phyloP scores from a whole-genome alignment of 176 grass and related monocot species.

The Chrysopogon serrulatus region DNA sequence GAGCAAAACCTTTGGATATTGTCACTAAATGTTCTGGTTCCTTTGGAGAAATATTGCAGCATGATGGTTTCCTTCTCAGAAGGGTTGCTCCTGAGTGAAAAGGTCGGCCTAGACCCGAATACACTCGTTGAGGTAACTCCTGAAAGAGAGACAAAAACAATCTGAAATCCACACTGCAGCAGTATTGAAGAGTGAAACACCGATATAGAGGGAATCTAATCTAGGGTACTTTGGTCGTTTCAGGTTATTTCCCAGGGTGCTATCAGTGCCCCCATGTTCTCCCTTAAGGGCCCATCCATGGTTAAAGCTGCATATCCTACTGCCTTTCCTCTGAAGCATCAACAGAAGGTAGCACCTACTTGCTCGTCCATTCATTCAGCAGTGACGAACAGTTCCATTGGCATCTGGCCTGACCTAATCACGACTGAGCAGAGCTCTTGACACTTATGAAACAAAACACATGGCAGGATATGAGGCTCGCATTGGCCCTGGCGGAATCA shows the following conservation, averaged over 20 bases:
- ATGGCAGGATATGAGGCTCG: conserved; percentile 80
- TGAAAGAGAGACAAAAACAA: not conserved
- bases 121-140: conserved; percentile 67
- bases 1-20: not conserved
- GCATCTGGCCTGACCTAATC: conserved; percentile 3
- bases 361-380: not conserved
- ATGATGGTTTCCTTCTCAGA: conserved; percentile 98
- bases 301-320: conserved; percentile 78
- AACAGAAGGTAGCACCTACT: conserved; percentile 70
- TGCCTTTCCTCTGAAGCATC: conserved; percentile 94
- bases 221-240: conserved; percentile 9
- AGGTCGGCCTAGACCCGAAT: conserved; percentile 72
- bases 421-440: not conserved
- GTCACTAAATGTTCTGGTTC: not conserved
- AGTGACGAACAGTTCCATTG: conserved; percentile 14
- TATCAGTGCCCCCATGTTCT: conserved; percentile 86
- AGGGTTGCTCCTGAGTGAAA: conserved; percentile 80
- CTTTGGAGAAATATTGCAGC: conserved; percentile 41
- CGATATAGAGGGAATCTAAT: not conserved
- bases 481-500: conserved; percentile 69
- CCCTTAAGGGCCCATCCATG: conserved; percentile 89
- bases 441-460: not conserved
- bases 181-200: not conserved
- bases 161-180: not conserved
- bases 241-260: conserved; percentile 95